Evolutionary conservation across 352 stramenopile species (phyloP).

Genomic region (Phytophthora capsici): DNA sequence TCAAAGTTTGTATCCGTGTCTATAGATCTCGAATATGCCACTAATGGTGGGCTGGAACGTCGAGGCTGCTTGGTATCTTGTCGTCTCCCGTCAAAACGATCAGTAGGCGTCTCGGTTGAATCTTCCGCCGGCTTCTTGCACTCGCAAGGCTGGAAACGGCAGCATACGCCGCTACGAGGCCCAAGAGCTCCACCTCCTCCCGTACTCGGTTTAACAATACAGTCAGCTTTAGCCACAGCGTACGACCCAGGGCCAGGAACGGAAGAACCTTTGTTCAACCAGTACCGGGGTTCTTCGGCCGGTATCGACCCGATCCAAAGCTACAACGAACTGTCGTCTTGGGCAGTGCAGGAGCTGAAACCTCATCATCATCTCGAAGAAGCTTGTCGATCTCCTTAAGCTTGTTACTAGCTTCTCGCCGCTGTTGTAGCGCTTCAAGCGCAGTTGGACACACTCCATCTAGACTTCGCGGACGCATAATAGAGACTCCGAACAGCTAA

Average conservation of each 20-base stretch:
- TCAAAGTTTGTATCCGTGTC: constrained; percentile 28
- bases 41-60: constrained; percentile 19
- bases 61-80: constrained; percentile 30
- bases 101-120: neutral
- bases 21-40: constrained; percentile 12
- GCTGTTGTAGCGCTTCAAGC: constrained; percentile 28
- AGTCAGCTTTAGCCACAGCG: constrained; percentile 27
- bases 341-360: neutral
- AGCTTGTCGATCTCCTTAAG: constrained; percentile 39
- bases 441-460: constrained; percentile 31
- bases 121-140: constrained; percentile 22
- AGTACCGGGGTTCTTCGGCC: constrained; percentile 22
- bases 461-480: constrained; percentile 11
- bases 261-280: constrained; percentile 5
- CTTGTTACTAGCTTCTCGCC: constrained; percentile 23
- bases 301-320: constrained; percentile 31
- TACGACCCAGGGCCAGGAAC: constrained; percentile 40
- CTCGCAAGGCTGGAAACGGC: constrained; percentile 29
- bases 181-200: constrained; percentile 25
- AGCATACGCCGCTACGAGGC: constrained; percentile 22
- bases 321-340: constrained; percentile 9
- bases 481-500: neutral
- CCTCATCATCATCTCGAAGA: constrained; percentile 20
- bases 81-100: neutral
- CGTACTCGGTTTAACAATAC: constrained; percentile 23